These are phyloP conservation scores for Paracorniculantispora psalliotae DNA, from an alignment of 2,329 filamentous ascomycete genomes.

Conservation along the genomic window DNA sequence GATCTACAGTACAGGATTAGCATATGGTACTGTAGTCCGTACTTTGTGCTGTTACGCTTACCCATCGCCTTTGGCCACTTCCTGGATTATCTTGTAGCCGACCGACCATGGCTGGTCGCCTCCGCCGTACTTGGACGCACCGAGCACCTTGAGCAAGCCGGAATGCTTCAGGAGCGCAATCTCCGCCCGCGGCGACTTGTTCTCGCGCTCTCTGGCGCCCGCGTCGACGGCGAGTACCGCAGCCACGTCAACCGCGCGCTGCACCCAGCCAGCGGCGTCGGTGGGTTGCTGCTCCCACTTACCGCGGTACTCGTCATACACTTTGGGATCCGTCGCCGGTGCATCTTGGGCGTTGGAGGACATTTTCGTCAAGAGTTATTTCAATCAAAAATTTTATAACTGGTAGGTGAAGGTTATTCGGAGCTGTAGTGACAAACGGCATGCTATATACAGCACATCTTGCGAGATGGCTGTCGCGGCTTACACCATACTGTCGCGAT, in stretches of 20 bases:
- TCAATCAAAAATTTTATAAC: neutral
- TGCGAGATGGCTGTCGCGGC: conserved; percentile 5
- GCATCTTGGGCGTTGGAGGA: conserved; percentile 13
- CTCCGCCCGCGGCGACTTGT: conserved; percentile 37
- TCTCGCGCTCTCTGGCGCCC: conserved; percentile 30
- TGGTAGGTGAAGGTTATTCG: neutral
- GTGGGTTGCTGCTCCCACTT: conserved; percentile 32
- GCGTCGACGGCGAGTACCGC: conserved; percentile 31
- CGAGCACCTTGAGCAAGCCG: conserved; percentile 34
- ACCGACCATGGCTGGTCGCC: conserved; percentile 42
- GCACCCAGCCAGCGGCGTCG: conserved; percentile 31
- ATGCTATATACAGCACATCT: neutral
- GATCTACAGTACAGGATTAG: conserved; percentile 31
- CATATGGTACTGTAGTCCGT: neutral
- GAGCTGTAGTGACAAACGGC: neutral
- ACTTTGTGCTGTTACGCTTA: conserved; percentile 20
- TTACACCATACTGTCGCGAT: conserved; percentile 10
- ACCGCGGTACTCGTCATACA: conserved; percentile 32
- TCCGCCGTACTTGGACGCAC: conserved; percentile 37
- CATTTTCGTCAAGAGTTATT: conserved; percentile 7
- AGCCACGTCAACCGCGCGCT: conserved; percentile 35
- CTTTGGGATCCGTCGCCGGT: conserved; percentile 28
- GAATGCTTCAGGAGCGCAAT: conserved; percentile 37
- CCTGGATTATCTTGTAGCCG: conserved; percentile 54
- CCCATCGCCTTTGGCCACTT: conserved; percentile 61